phyloP scores from a whole-genome alignment of 2,329 filamentous ascomycete genomes.

The Didymella sp. region DNA sequence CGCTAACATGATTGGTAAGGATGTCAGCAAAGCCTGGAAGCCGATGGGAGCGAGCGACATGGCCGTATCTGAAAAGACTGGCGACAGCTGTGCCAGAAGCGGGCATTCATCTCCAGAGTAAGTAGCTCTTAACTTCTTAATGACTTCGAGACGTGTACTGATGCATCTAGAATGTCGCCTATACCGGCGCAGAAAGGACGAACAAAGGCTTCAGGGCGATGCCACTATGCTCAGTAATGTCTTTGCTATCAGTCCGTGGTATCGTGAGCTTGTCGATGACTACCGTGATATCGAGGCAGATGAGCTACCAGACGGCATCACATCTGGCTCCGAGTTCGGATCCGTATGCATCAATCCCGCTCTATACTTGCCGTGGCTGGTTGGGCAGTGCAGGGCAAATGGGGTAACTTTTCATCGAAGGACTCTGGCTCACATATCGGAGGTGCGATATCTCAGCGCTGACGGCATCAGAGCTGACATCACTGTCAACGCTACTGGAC shows the following conservation, averaged over 20 bases:
- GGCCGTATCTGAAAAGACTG: conserved; percentile 51
- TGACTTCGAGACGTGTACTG: background rate
- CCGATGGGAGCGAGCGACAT: conserved; percentile 38
- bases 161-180: background rate
- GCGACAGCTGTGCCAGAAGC: background rate
- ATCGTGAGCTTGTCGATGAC: background rate
- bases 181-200: background rate
- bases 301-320: conserved; percentile 60
- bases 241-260: background rate
- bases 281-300: background rate
- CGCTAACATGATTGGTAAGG: background rate
- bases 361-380: conserved; percentile 84
- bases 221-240: background rate
- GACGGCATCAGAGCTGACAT: conserved; percentile 61
- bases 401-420: conserved; percentile 65
- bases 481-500: conserved; percentile 82
- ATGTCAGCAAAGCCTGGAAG: conserved; percentile 10
- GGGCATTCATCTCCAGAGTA: conserved; percentile 2
- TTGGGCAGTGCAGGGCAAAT: conserved; percentile 75
- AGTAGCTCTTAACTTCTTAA: background rate
- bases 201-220: background rate
- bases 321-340: conserved; percentile 76
- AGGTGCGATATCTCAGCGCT: background rate
- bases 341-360: conserved; percentile 90
- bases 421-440: conserved; percentile 63